phyloP scores from a whole-genome alignment of 73 alveolate genomes.

The Durusdinium trenchii region DNA sequence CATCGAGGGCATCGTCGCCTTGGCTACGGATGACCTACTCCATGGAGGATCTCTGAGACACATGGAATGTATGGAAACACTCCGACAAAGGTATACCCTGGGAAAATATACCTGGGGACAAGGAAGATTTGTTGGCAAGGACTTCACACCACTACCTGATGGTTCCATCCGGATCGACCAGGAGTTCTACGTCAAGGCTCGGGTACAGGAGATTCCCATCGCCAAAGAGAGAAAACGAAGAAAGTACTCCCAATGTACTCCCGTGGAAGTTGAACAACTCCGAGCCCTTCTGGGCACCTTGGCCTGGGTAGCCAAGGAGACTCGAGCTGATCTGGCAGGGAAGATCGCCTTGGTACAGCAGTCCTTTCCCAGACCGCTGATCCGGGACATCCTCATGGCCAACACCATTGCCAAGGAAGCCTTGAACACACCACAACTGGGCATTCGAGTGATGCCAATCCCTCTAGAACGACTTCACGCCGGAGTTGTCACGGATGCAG shows the following conservation, averaged over 20 bases:
- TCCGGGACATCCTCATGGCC: not conserved
- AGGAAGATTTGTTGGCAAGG: not conserved
- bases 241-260: not conserved
- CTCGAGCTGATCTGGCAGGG: not conserved
- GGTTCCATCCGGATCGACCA: not conserved
- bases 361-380: not conserved
- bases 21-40: not conserved
- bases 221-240: not conserved
- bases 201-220: not conserved
- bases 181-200: not conserved
- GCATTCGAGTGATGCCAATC: not conserved
- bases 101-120: not conserved
- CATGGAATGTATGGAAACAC: not conserved
- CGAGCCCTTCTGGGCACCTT: not conserved
- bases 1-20: not conserved
- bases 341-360: not conserved
- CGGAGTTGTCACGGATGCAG: not conserved
- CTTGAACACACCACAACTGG: not conserved
- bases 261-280: not conserved
- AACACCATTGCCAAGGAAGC: not conserved
- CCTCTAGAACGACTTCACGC: not conserved
- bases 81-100: not conserved
- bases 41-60: not conserved
- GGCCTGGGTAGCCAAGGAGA: constrained; percentile 20
- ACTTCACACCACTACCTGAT: not conserved